Evolutionary conservation across 1,139 yeast genomes (phyloP), one percentile per base, ranked within the genome.

Genomic region (Pichia sp.): DNA sequence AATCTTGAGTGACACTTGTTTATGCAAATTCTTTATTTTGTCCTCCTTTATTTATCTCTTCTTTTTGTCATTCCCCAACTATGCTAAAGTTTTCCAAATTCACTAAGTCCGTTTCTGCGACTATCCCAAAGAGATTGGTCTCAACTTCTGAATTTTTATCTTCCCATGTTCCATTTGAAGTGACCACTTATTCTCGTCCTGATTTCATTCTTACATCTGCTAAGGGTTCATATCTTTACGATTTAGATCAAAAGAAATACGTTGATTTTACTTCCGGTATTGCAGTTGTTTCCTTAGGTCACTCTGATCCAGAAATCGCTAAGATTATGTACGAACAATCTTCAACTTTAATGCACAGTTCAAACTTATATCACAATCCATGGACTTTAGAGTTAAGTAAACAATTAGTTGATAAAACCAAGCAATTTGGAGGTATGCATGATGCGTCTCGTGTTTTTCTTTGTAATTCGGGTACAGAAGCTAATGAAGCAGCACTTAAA

Each of bases 221-320:
- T 15, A 66, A 80, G 54, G 95, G 94, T 5, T 73, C 87, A 13
- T 65, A 71, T 46, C 62, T 87, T 44, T 85, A 80, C 69, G 98
- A 91, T 58, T 65, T 83, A 41, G 89, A 84, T 56, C 74, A 84
- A 55, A 69, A 81, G 39, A 73, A 82, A 57, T 91, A 83, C 59
- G 72, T 91, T 41, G 98, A 91, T 60, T 89, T 91, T 63, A 80
- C 89, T 2, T 88, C 96, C 2, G 98, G 98, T 38, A 88, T 91
- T 52, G 97, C 98, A 1, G 98, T 91, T 14, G 89, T 96, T n/a
- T 80, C 85, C 1, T 68, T 91, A 49, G 98, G 98, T 3, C 98
- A 91, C 61, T 69, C 88, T 25, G 74, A 91, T 55, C 78, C 80
- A 5, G 80, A 78, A 48, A 72, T 91, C 31, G 73, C 94, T 5